These are phyloP conservation scores for Porphyridium purpureum DNA, from an alignment of 23 red algal species.

Conservation along the genomic window DNA sequence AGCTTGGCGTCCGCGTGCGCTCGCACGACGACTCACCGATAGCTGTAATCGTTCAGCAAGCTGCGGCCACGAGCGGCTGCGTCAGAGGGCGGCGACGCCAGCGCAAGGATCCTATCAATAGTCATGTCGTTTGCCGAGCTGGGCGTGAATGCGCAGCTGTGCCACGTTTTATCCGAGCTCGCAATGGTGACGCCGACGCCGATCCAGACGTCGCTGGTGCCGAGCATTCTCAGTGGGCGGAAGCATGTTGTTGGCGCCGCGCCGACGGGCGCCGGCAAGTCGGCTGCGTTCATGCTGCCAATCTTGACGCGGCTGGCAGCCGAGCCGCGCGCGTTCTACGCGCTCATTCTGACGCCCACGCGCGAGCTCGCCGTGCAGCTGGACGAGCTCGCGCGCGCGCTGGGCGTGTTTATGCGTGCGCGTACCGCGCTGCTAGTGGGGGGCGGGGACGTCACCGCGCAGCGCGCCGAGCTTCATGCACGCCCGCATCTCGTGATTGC, in stretches of 20 bases:
- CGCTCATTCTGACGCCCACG: conserved; percentile 78
- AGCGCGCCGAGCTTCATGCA: conserved; percentile 24
- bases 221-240: conserved; percentile 30
- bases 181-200: conserved; percentile 39
- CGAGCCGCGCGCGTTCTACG: conserved; percentile 53
- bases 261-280: conserved; percentile 74
- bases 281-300: conserved; percentile 65
- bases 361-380: conserved; percentile 91
- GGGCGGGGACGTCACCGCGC: conserved; percentile 34
- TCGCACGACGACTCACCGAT: too few species aligned
- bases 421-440: conserved; percentile 44
- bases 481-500: conserved; percentile 75
- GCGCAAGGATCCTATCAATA: too few species aligned
- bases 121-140: conserved; percentile 22
- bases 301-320: conserved; percentile 33
- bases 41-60: too few species aligned
- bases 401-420: conserved; percentile 39
- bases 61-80: too few species aligned
- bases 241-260: conserved; percentile 51
- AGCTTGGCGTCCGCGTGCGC: too few species aligned
- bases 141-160: conserved; percentile 22
- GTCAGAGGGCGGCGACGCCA: too few species aligned
- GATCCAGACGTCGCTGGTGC: conserved; percentile 61
- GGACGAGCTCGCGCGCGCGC: conserved; percentile 35
- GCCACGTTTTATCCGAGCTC: conserved; percentile 5